Evolutionary conservation across 495 filamentous ascomycete genomes (phyloP).

Genomic region (Lasiosphaeria ovina): DNA sequence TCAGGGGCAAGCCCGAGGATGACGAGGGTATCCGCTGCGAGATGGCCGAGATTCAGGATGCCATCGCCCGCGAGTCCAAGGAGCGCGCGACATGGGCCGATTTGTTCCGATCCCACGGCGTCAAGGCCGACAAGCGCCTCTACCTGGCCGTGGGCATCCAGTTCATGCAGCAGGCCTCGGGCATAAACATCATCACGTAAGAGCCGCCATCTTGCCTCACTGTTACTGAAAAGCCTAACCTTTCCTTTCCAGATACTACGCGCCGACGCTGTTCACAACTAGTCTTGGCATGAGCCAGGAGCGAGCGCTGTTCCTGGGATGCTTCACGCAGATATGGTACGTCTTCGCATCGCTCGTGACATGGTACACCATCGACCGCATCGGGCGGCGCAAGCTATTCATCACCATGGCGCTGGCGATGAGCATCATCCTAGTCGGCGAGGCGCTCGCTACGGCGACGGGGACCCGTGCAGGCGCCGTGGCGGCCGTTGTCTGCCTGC

Average conservation of each 20-base stretch:
- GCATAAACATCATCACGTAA: constrained; percentile 53
- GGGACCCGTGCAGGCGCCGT: constrained; percentile 35
- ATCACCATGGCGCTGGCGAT: constrained; percentile 48
- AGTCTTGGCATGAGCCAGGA: constrained; percentile 53
- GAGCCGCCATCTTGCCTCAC: too few species aligned
- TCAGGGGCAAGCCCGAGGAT: constrained; percentile 32
- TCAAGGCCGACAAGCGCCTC: constrained; percentile 49
- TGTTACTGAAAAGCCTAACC: too few species aligned
- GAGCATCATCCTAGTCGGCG: constrained; percentile 38
- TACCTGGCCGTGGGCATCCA: constrained; percentile 50
- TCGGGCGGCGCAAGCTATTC: constrained; percentile 51
- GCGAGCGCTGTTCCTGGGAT: constrained; percentile 50
- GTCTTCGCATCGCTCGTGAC: constrained; percentile 39
- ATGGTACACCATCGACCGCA: constrained; percentile 48
- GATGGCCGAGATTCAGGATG: constrained; percentile 25
- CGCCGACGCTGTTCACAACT: constrained; percentile 51
- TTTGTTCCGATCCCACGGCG: constrained; percentile 44
- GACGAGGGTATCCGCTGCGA: constrained; percentile 24
- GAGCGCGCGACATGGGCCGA: constrained; percentile 34
- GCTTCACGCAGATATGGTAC: constrained; percentile 44
- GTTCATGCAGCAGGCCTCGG: constrained; percentile 50
- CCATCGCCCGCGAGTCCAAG: constrained; percentile 28
- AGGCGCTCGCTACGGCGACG: constrained; percentile 37
- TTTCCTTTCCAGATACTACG: constrained; percentile 32
- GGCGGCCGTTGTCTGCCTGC: constrained; percentile 40